These are phyloP conservation scores for Leccinellum luteum DNA, from an alignment of 768 basidiomycete genomes.

Conservation along the genomic window DNA sequence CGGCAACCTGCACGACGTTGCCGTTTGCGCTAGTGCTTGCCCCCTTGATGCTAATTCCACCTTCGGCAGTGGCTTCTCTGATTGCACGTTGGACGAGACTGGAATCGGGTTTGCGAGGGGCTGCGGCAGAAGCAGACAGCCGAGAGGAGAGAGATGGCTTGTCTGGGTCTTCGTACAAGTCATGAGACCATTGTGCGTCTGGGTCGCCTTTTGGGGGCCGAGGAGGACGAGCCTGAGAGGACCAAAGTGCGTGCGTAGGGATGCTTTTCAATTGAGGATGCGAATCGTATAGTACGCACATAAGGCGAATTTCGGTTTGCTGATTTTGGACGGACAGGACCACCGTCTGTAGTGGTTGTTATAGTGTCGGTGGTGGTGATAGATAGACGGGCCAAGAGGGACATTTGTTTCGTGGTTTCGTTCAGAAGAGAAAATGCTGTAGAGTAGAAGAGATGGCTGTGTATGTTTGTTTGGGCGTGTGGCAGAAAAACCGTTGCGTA, in stretches of 20 bases:
- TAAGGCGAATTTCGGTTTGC: conserved; percentile 32
- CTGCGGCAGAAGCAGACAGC: conserved; percentile 40
- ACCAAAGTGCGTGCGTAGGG: background rate
- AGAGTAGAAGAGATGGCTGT: conserved; percentile 7
- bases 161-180: conserved; percentile 61
- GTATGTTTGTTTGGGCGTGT: conserved; percentile 28
- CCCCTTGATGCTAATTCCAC: conserved; percentile 63
- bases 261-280: conserved; percentile 22
- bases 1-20: conserved; percentile 74
- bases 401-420: conserved; percentile 28
- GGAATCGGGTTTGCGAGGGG: conserved; percentile 51
- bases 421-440: conserved; percentile 7
- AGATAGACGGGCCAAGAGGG: conserved; percentile 30
- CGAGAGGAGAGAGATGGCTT: conserved; percentile 56
- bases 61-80: conserved; percentile 50
- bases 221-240: conserved; percentile 37
- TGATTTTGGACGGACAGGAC: conserved; percentile 32
- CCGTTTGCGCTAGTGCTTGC: conserved; percentile 50
- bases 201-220: conserved; percentile 64
- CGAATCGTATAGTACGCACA: conserved; percentile 35
- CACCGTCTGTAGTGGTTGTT: conserved; percentile 21
- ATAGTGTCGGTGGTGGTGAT: conserved; percentile 12
- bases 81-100: conserved; percentile 60
- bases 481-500: conserved; percentile 19
- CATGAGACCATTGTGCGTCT: conserved; percentile 69